Evolutionary conservation across 2,329 filamentous ascomycete genomes (phyloP).

Genomic region (Xylariales sp.): DNA sequence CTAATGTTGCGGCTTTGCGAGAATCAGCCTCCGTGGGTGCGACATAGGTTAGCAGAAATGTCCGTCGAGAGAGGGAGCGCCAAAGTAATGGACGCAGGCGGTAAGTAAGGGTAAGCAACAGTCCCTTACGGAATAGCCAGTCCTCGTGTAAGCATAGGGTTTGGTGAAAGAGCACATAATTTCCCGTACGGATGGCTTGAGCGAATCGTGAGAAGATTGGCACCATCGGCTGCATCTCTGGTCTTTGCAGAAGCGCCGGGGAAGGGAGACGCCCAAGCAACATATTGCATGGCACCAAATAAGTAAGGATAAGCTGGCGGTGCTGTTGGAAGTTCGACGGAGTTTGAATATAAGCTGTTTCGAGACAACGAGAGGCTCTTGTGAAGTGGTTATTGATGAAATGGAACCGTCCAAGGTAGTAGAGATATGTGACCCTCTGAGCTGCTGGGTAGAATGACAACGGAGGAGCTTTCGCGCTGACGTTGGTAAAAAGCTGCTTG

Average conservation of each 20-base stretch:
- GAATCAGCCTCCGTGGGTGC: slow-evolving; percentile 67
- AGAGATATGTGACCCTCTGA: slow-evolving; percentile 91
- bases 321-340: slow-evolving; percentile 73
- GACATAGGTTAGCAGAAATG: slow-evolving; percentile 83
- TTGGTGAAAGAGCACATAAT: slow-evolving; percentile 78
- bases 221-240: slow-evolving; percentile 74
- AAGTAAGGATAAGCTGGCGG: slow-evolving; percentile 82
- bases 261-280: slow-evolving; percentile 87
- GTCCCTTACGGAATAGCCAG: slow-evolving; percentile 81
- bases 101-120: slow-evolving; percentile 80
- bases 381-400: slow-evolving; percentile 87
- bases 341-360: slow-evolving; percentile 82
- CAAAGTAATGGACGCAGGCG: slow-evolving; percentile 85
- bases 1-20: slow-evolving; percentile 77
- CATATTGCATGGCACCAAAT: slow-evolving; percentile 84
- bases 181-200: slow-evolving; percentile 75
- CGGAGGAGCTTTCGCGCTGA: slow-evolving; percentile 84
- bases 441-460: slow-evolving; percentile 84
- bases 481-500: slow-evolving; percentile 89
- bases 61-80: slow-evolving; percentile 81
- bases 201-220: slow-evolving; percentile 80
- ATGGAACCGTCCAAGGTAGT: slow-evolving; percentile 91
- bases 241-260: slow-evolving; percentile 70
- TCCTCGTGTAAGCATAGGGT: slow-evolving; percentile 72
- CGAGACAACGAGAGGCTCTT: slow-evolving; percentile 78